These are phyloP conservation scores for Schrenkiella parvula DNA, from an alignment of 345 rosid species.

Conservation along the genomic window DNA sequence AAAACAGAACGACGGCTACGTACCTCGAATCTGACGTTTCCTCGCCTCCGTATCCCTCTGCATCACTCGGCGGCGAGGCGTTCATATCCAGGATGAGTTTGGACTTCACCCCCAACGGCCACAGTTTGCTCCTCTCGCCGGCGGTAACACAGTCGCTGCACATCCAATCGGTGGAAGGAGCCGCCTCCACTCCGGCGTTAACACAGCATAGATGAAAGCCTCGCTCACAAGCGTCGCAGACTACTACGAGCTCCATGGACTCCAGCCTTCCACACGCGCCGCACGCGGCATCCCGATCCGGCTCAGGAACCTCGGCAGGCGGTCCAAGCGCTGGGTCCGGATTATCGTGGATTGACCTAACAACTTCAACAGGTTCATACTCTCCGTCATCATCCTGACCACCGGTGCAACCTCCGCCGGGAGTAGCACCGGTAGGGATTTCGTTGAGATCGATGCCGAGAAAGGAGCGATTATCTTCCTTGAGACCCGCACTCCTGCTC, in stretches of 20 bases:
- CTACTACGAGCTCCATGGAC: constrained; percentile 45
- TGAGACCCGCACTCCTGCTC: constrained; percentile 5
- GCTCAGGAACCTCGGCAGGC: constrained; percentile 43
- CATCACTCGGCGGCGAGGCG: constrained; percentile 89
- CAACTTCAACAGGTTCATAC: constrained; percentile 51
- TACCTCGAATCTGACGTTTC: constrained; percentile 54
- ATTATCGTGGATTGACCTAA: constrained; percentile 57
- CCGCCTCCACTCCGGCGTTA: constrained; percentile 20
- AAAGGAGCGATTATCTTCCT: constrained; percentile 57
- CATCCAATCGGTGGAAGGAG: constrained; percentile 63
- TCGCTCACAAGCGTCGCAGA: constrained; percentile 93
- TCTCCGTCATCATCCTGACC: constrained; percentile 19
- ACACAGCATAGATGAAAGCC: constrained; percentile 68
- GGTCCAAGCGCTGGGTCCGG: constrained; percentile 57
- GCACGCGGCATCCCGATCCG: constrained; percentile 40
- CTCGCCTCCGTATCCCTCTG: constrained; percentile 48
- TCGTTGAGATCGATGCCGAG: constrained; percentile 95
- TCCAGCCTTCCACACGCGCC: constrained; percentile 56
- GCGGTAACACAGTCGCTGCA: constrained; percentile 54
- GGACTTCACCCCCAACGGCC: constrained; percentile 80
- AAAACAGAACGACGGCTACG: not conserved
- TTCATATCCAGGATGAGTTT: constrained; percentile 80
- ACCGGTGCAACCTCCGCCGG: constrained; percentile 26
- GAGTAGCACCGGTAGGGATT: constrained; percentile 66
- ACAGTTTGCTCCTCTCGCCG: constrained; percentile 66